phyloP scores from a whole-genome alignment of 2,329 filamentous ascomycete species.

The Colletotrichum eremochloae region DNA sequence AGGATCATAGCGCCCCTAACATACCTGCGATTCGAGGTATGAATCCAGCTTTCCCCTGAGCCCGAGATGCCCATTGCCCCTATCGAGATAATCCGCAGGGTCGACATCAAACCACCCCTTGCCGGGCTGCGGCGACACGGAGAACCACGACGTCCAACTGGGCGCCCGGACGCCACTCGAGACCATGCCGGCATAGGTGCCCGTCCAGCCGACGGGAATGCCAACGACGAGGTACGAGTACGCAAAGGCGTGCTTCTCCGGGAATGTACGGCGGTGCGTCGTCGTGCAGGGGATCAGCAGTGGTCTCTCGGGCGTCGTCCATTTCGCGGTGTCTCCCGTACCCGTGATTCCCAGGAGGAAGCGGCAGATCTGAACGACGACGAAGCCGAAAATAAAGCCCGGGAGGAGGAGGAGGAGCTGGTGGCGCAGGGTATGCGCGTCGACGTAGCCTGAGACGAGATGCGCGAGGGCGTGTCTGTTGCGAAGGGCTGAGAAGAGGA shows the following conservation, averaged over 20 bases:
- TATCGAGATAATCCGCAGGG: slow-evolving; percentile 71
- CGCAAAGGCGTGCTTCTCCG: slow-evolving; percentile 75
- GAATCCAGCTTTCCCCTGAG: slow-evolving; percentile 73
- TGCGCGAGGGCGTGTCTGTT: slow-evolving; percentile 8
- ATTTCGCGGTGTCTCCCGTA: slow-evolving; percentile 23
- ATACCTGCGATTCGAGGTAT: slow-evolving; percentile 70
- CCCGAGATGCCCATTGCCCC: slow-evolving; percentile 64
- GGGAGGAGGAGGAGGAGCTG: slow-evolving; percentile 19
- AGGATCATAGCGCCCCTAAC: slow-evolving; percentile 33
- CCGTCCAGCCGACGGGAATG: slow-evolving; percentile 74
- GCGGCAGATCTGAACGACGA: slow-evolving; percentile 10
- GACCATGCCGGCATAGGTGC: slow-evolving; percentile 67
- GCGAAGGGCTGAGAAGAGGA: slow-evolving; percentile 46
- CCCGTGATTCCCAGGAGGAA: slow-evolving; percentile 4
- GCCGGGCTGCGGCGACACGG: slow-evolving; percentile 43
- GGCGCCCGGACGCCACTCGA: slow-evolving; percentile 56
- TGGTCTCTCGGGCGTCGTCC: slow-evolving; percentile 53
- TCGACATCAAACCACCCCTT: slow-evolving; percentile 71
- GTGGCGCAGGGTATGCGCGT: slow-evolving; percentile 3
- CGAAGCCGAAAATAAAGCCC: slow-evolving; percentile 26
- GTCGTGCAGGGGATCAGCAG: slow-evolving; percentile 75
- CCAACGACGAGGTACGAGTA: slow-evolving; percentile 80
- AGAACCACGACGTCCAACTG: slow-evolving; percentile 49
- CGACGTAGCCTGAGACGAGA: slow-evolving; percentile 8
- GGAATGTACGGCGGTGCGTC: slow-evolving; percentile 75